Evolutionary conservation across 2,329 filamentous ascomycete species (phyloP).

Genomic region (Aureobasidium melanogenum): DNA sequence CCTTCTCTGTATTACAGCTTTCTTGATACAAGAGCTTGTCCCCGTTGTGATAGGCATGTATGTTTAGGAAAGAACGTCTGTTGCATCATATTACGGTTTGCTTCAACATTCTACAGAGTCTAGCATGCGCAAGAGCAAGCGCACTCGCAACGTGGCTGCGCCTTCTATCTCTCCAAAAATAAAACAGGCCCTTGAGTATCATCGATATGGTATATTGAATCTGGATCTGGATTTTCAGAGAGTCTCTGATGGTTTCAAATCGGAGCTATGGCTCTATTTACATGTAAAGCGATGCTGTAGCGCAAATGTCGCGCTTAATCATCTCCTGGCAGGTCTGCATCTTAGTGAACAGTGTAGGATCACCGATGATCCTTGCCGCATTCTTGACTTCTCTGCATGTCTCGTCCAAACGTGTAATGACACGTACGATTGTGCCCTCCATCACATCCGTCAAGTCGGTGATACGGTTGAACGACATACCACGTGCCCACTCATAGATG

Average conservation of each 20-base stretch:
- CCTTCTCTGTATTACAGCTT: too few species aligned
- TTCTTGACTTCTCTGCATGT: conserved; percentile 97
- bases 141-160: too few species aligned
- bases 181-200: too few species aligned
- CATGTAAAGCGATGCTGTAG: conserved; percentile 83
- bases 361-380: conserved; percentile 87
- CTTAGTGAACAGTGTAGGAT: conserved; percentile 86
- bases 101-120: too few species aligned
- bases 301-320: conserved; percentile 93
- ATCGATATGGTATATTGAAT: too few species aligned
- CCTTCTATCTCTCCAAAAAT: too few species aligned
- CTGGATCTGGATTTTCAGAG: too few species aligned
- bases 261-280: conserved; percentile 27
- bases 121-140: too few species aligned
- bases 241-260: neutral
- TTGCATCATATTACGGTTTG: too few species aligned
- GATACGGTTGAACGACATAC: conserved; percentile 98
- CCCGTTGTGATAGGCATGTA: too few species aligned
- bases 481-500: conserved; percentile 95
- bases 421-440: conserved; percentile 92
- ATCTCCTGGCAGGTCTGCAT: conserved; percentile 97
- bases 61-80: too few species aligned
- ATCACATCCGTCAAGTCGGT: conserved; percentile 92
- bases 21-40: too few species aligned
- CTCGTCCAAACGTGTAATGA: conserved; percentile 89